A percentile compares a stretch with the other conserved stretches of the same genome.
phyloP scores from a whole-genome alignment of 2,329 filamentous ascomycete genomes.

The Chrysosporium keratinophilum region DNA sequence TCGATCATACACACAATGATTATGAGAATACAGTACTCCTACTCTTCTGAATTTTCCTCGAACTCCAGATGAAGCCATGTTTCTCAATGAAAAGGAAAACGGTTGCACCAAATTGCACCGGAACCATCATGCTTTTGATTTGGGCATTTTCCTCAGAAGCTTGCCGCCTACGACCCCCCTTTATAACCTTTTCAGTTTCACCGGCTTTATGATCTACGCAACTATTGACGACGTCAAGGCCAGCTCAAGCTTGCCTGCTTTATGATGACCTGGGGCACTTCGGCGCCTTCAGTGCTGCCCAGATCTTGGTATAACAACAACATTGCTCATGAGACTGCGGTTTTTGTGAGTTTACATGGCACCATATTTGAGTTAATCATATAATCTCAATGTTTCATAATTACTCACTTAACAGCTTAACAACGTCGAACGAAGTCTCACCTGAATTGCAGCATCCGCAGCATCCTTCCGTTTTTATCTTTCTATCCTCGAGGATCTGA shows the following conservation, averaged over 20 bases:
- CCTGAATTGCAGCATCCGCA: too few species aligned
- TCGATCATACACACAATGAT: conserved; percentile 40
- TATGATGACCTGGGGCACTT: conserved; percentile 75
- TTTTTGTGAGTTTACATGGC: too few species aligned
- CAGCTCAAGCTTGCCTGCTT: conserved; percentile 56
- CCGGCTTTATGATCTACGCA: conserved; percentile 69
- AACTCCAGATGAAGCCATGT: conserved; percentile 53
- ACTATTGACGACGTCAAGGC: conserved; percentile 52
- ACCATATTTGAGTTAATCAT: too few species aligned
- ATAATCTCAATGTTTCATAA: too few species aligned
- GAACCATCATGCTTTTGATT: conserved; percentile 60
- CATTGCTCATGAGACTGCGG: conserved; percentile 65
- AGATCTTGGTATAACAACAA: conserved; percentile 74
- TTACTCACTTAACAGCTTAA: too few species aligned
- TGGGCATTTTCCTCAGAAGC: conserved; percentile 62
- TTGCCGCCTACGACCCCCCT: conserved; percentile 55
- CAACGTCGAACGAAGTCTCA: too few species aligned
- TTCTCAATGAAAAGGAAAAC: conserved; percentile 57
- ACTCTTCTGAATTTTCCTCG: conserved; percentile 50
- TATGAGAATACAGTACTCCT: conserved; percentile 44
- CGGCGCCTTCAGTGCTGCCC: conserved; percentile 60
- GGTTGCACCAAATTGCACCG: conserved; percentile 67
- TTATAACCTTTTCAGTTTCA: conserved; percentile 66
- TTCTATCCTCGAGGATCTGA: too few species aligned
- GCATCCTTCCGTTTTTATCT: too few species aligned